These are phyloP conservation scores for Candida vaughaniae DNA, from an alignment of 805 yeast genomes.

Conservation along the genomic window DNA sequence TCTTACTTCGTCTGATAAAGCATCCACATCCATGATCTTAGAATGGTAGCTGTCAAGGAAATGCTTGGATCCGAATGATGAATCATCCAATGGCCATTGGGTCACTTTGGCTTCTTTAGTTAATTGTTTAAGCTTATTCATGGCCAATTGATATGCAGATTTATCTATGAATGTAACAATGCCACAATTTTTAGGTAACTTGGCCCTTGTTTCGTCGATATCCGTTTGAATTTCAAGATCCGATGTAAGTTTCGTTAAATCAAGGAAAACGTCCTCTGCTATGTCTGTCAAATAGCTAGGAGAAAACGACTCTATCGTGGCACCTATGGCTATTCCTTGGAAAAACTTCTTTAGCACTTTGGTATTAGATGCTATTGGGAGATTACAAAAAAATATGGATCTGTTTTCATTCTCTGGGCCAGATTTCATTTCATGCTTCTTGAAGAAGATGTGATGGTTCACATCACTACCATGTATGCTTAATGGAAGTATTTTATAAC, in stretches of 20 bases:
- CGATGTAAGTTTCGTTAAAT: conserved; percentile 59
- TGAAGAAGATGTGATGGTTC: conserved; percentile 60
- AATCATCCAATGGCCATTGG: conserved; percentile 38
- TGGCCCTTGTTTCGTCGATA: conserved; percentile 27
- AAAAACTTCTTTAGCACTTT: conserved; percentile 57
- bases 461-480: conserved; percentile 35
- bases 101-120: conserved; percentile 21
- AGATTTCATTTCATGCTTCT: conserved; percentile 55
- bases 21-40: conserved; percentile 47
- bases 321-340: conserved; percentile 58
- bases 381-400: conserved; percentile 71
- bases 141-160: conserved; percentile 61
- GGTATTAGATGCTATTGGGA: conserved; percentile 63
- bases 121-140: conserved; percentile 57
- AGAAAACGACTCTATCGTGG: conserved; percentile 53
- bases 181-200: conserved; percentile 72
- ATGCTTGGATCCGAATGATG: conserved; percentile 33
- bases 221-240: conserved; percentile 41
- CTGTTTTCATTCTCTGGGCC: conserved; percentile 48
- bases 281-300: conserved; percentile 38
- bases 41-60: conserved; percentile 38
- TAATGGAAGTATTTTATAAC: conserved; percentile 54
- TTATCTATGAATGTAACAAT: conserved; percentile 74
- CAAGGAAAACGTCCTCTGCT: conserved; percentile 48
- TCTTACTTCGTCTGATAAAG: conserved; percentile 56